phyloP scores from a whole-genome alignment of 768 basidiomycete species.

The Paxillus rubicundulus region DNA sequence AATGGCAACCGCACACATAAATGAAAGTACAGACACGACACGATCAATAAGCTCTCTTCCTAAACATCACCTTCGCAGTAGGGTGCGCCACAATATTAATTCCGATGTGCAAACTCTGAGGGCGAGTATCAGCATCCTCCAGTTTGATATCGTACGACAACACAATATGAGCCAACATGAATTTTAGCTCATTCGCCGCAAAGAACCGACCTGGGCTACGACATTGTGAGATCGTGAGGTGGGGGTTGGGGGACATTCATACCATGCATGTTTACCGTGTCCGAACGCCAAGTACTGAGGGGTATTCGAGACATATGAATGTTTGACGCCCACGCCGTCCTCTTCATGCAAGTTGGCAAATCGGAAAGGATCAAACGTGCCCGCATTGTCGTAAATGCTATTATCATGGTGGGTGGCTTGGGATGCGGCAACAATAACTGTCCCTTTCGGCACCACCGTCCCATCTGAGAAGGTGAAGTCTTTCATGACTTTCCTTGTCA shows the following conservation, averaged over 20 bases:
- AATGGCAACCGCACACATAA: too few relatives aligned
- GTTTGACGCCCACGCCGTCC: conserved; percentile 30
- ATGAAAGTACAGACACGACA: too few relatives aligned
- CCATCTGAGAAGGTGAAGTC: too few relatives aligned
- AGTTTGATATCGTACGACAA: conserved; percentile 11
- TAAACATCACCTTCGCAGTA: background rate
- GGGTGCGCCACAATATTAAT: background rate
- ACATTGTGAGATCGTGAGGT: conserved; percentile 7
- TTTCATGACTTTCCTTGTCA: too few relatives aligned
- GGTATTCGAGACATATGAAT: conserved; percentile 34
- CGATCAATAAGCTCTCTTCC: background rate
- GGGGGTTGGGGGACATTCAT: conserved; percentile 1
- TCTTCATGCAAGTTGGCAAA: conserved; percentile 37
- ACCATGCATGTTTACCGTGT: conserved; percentile 5
- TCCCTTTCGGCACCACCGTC: too few relatives aligned
- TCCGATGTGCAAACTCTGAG: background rate
- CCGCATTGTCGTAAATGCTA: conserved; percentile 29
- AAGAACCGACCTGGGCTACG: conserved; percentile 35
- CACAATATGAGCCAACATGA: conserved; percentile 43
- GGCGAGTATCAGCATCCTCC: background rate
- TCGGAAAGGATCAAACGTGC: conserved; percentile 45
- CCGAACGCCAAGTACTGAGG: conserved; percentile 37
- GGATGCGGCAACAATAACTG: too few relatives aligned
- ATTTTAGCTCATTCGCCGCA: conserved; percentile 38
- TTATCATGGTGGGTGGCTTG: conserved; percentile 10